Evolutionary conservation across 768 basidiomycete species (phyloP).

Genomic region (Lactarius sp.): DNA sequence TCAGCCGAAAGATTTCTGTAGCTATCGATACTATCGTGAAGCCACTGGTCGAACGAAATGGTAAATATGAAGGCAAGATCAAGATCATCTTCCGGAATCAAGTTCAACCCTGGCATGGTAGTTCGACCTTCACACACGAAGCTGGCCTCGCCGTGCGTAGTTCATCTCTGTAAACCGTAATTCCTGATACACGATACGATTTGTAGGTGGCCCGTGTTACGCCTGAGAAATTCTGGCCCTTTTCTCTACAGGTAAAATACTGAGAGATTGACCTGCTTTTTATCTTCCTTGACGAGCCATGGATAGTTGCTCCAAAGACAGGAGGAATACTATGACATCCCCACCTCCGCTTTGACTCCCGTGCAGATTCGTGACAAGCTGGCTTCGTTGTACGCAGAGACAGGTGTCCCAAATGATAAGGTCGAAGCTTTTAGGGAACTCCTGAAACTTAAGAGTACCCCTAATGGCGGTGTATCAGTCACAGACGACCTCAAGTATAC

Average conservation of each 20-base stretch:
- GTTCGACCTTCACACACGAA: slow-evolving; percentile 76
- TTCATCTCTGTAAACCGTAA: not conserved
- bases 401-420: slow-evolving; percentile 47
- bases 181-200: not conserved
- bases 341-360: slow-evolving; percentile 59
- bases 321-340: slow-evolving; percentile 75
- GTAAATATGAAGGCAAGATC: slow-evolving; percentile 66
- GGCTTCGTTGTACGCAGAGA: slow-evolving; percentile 46
- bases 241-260: slow-evolving; percentile 52
- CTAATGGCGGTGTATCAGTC: slow-evolving; percentile 78
- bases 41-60: slow-evolving; percentile 53
- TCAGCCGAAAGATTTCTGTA: slow-evolving; percentile 56
- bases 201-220: slow-evolving; percentile 59
- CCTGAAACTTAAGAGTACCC: slow-evolving; percentile 52
- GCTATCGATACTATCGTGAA: slow-evolving; percentile 56
- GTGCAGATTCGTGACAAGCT: slow-evolving; percentile 72
- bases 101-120: slow-evolving; percentile 75
- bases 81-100: slow-evolving; percentile 67
- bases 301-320: slow-evolving; percentile 73
- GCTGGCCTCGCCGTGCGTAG: slow-evolving; percentile 67
- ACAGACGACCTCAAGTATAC: slow-evolving; percentile 87
- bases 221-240: slow-evolving; percentile 78
- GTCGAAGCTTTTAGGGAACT: slow-evolving; percentile 55
- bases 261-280: not conserved
- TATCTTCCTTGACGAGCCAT: not conserved